Conservation (phyloP, 176 grass and related monocot species). For the Carex littledalei region DNA sequence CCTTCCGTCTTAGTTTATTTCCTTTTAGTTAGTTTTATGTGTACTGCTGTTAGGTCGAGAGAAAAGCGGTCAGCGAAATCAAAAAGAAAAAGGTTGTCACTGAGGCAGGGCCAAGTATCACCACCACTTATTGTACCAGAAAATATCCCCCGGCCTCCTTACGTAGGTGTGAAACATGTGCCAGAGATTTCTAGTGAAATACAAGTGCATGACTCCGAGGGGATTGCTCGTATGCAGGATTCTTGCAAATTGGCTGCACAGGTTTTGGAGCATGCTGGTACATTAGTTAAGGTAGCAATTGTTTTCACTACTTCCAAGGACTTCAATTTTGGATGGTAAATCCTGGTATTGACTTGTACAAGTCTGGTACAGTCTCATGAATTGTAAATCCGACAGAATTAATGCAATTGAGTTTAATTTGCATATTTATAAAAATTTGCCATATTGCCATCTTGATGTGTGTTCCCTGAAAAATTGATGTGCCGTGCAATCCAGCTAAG, state of each 20-base stretch:
- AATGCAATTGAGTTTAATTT: neutral
- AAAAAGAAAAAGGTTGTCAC: slow-evolving; percentile 45
- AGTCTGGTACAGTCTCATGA: neutral
- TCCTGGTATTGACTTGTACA: neutral
- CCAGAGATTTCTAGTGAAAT: slow-evolving; percentile 65
- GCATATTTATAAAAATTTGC: neutral
- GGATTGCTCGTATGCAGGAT: slow-evolving; percentile 68
- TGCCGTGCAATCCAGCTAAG: neutral
- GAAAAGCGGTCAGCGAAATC: slow-evolving; percentile 34
- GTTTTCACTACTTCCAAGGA: neutral
- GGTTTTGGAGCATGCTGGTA: slow-evolving; percentile 77
- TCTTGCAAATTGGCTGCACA: slow-evolving; percentile 70
- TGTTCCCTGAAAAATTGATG: neutral
- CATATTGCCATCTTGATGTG: neutral
- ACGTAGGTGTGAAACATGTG: slow-evolving; percentile 39
- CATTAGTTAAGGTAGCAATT: slow-evolving; percentile 68
- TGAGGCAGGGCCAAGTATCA: slow-evolving; percentile 59
- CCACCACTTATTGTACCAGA: slow-evolving; percentile 63
- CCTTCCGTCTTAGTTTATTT: neutral
- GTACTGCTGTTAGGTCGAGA: slow-evolving; percentile 30
- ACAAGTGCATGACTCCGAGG: slow-evolving; percentile 70
- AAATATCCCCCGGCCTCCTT: slow-evolving; percentile 62
- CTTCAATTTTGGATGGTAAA: neutral
- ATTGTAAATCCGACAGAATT: neutral
- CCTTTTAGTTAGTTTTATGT: neutral